These are phyloP conservation scores for Aspergillus vadensis DNA, from an alignment of 2,329 filamentous ascomycete genomes.

Conservation along the genomic window DNA sequence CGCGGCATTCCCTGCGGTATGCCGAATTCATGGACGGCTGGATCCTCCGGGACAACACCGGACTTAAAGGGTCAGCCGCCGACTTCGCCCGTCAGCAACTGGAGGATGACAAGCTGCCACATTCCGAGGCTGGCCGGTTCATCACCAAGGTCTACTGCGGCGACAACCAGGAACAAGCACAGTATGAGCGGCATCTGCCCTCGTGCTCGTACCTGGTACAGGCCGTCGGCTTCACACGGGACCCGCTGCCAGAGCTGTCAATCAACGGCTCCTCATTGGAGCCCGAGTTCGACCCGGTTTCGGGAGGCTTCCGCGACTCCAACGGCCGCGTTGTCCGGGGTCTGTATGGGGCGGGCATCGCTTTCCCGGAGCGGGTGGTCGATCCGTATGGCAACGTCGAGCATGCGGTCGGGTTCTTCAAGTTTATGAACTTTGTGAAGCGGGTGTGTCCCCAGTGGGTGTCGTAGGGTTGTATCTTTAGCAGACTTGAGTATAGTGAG, in stretches of 20 bases:
- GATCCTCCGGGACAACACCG: slow-evolving; percentile 67
- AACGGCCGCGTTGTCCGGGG: slow-evolving; percentile 50
- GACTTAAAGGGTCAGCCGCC: slow-evolving; percentile 63
- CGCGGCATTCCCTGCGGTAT: slow-evolving; percentile 61
- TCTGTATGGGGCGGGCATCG: slow-evolving; percentile 64
- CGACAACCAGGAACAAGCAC: slow-evolving; percentile 46
- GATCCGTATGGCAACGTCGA: slow-evolving; percentile 65
- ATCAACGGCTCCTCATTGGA: slow-evolving; percentile 33
- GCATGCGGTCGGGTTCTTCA: slow-evolving; percentile 63
- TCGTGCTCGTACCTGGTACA: slow-evolving; percentile 58
- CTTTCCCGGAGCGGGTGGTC: slow-evolving; percentile 62
- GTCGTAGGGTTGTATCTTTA: neutral
- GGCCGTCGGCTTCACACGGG: slow-evolving; percentile 60
- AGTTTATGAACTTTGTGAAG: slow-evolving; percentile 66
- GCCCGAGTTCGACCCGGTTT: slow-evolving; percentile 36
- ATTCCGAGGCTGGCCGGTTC: slow-evolving; percentile 50
- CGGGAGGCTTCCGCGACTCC: slow-evolving; percentile 52
- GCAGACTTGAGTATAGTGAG: too few relatives aligned
- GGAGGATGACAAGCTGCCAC: slow-evolving; percentile 53
- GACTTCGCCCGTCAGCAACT: slow-evolving; percentile 62
- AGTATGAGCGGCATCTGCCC: slow-evolving; percentile 52
- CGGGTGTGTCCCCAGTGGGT: slow-evolving; percentile 57
- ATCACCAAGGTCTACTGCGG: slow-evolving; percentile 52
- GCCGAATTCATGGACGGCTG: slow-evolving; percentile 64
- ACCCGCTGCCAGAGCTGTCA: slow-evolving; percentile 53